Percentiles rank a stretch among this genome's conserved stretches.
Conservation (phyloP, 2,329 filamentous ascomycete genomes). For the Cordyceps cicadae region DNA sequence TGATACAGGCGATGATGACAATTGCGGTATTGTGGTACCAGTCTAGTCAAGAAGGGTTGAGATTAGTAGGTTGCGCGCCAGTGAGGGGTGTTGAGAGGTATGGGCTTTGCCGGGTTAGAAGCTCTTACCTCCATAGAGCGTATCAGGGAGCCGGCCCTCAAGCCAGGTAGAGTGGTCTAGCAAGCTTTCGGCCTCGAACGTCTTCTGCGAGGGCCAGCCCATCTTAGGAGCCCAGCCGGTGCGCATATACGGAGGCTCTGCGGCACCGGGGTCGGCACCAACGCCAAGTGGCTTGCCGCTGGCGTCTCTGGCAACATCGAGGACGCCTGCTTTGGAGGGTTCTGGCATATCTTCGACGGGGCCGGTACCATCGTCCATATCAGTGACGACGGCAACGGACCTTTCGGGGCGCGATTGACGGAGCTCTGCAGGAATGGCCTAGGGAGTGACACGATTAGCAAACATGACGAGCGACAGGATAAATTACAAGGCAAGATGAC, state of each 20-base stretch:
- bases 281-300: constrained; percentile 40
- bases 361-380: constrained; percentile 63
- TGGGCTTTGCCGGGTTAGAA: background rate
- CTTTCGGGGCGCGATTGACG: constrained; percentile 36
- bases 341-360: constrained; percentile 71
- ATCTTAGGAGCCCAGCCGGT: constrained; percentile 89
- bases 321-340: constrained; percentile 60
- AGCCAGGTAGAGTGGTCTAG: constrained; percentile 84
- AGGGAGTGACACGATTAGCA: background rate
- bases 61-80: background rate
- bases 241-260: constrained; percentile 35
- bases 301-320: constrained; percentile 45
- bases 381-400: constrained; percentile 65
- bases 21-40: constrained; percentile 98
- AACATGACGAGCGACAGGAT: background rate
- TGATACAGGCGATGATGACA: constrained; percentile 84
- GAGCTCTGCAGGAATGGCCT: constrained; percentile 32
- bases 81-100: background rate
- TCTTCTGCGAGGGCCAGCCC: constrained; percentile 55
- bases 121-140: constrained; percentile 72
- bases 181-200: constrained; percentile 55
- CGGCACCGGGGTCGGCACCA: constrained; percentile 44
- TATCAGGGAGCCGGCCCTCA: constrained; percentile 76
- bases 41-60: constrained; percentile 41
- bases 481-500: background rate